A percentile compares a stretch with the other conserved stretches of the same genome.
phyloP scores from a whole-genome alignment of 139 green algal genomes.

The Volvox reticuliferus region DNA sequence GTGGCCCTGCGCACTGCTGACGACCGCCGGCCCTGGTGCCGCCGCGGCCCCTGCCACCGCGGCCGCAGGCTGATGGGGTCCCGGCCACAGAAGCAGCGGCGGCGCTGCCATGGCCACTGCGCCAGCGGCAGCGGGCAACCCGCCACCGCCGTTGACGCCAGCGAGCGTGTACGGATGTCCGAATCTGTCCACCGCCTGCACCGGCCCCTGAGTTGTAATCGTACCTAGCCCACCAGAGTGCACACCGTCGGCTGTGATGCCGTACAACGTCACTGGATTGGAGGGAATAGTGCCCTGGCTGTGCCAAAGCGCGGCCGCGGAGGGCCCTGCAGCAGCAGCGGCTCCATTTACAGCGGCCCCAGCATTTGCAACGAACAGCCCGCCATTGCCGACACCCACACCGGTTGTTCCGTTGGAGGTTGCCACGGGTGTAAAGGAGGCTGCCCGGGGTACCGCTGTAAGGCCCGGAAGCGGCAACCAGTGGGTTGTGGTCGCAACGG shows the following conservation, averaged over 20 bases:
- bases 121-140: neutral
- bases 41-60: neutral
- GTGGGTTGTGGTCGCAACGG: neutral
- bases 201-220: neutral
- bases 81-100: slow-evolving; percentile 5
- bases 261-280: neutral
- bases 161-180: neutral
- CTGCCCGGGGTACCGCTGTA: neutral
- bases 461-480: neutral
- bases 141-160: neutral
- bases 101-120: neutral
- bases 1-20: neutral
- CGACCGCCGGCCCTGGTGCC: neutral
- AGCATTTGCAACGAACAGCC: neutral
- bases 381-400: neutral
- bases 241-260: neutral
- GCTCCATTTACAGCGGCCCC: neutral
- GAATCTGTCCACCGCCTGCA: neutral
- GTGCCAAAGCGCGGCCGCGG: neutral
- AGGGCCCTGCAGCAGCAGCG: neutral
- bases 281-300: too few relatives aligned
- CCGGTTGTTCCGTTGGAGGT: neutral
- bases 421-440: neutral
- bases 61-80: neutral
- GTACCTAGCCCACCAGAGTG: neutral